These are phyloP conservation scores for Chloropicon primus DNA, from an alignment of 139 green algal genomes.

Conservation along the genomic window DNA sequence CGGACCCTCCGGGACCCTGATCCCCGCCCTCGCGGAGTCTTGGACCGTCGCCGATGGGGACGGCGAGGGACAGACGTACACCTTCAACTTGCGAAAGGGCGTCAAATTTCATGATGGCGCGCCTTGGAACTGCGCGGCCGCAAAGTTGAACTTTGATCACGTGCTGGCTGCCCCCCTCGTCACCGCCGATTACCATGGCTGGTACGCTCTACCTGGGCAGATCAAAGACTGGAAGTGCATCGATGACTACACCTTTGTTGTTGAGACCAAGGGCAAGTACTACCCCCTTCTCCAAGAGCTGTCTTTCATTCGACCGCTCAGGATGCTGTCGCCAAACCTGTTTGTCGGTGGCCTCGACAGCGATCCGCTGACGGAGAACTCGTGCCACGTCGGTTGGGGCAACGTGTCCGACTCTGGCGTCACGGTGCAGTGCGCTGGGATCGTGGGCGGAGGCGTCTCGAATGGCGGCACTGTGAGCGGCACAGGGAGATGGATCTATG, in stretches of 20 bases:
- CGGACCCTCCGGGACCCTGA: not conserved
- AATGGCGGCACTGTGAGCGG: too few species aligned
- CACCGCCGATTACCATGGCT: constrained; percentile 6
- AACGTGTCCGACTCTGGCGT: not conserved
- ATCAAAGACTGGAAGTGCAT: constrained; percentile 1
- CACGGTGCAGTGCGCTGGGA: not conserved
- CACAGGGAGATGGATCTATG: not conserved
- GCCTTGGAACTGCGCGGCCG: constrained; percentile 11
- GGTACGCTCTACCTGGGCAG: constrained; percentile 7
- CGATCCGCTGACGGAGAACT: constrained; percentile 4
- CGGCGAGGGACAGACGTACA: not conserved
- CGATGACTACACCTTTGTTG: constrained; percentile 3
- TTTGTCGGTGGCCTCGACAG: constrained; percentile 5
- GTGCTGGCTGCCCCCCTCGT: constrained; percentile 4
- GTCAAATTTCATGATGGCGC: constrained; percentile 13
- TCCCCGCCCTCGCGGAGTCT: constrained; percentile 7
- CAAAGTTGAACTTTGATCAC: constrained; percentile 16
- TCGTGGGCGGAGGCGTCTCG: not conserved
- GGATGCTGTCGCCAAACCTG: constrained; percentile 3
- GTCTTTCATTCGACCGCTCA: constrained; percentile 8
- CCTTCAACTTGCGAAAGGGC: constrained; percentile 9
- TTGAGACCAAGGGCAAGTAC: constrained; percentile 6
- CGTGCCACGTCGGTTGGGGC: not conserved
- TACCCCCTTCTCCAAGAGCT: constrained; percentile 15
- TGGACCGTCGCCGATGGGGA: constrained; percentile 9